These are phyloP conservation scores for Trichoderma gamsii DNA, from an alignment of 495 filamentous ascomycete species.

Conservation along the genomic window DNA sequence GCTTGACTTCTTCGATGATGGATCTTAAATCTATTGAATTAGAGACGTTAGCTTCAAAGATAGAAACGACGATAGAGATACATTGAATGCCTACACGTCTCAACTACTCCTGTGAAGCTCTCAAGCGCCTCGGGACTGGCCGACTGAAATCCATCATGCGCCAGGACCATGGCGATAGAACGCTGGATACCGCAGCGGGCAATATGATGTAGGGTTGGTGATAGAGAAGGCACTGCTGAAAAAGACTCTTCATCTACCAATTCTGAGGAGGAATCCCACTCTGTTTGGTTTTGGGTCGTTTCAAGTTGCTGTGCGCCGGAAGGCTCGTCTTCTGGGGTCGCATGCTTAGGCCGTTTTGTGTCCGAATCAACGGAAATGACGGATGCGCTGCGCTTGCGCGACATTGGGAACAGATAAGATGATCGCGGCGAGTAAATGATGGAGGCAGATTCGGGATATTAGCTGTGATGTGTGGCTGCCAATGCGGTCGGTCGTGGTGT, in stretches of 20 bases:
- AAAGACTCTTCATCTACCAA: not conserved
- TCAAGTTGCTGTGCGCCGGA: not conserved
- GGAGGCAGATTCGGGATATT: not conserved
- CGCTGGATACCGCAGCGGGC: constrained; percentile 35
- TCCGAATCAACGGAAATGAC: not conserved
- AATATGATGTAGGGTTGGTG: not conserved
- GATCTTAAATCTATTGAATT: constrained; percentile 29
- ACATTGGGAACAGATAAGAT: not conserved
- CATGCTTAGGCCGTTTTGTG: not conserved
- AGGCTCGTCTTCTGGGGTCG: not conserved
- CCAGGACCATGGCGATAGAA: constrained; percentile 33
- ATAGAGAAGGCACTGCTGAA: not conserved
- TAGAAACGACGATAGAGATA: constrained; percentile 18
- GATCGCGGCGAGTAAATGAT: not conserved
- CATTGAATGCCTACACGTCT: constrained; percentile 30
- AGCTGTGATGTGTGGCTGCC: too few species aligned
- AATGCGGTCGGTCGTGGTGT: too few species aligned
- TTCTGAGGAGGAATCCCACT: not conserved
- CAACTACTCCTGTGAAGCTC: constrained; percentile 32
- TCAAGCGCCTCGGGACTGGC: constrained; percentile 38
- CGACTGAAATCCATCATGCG: constrained; percentile 38
- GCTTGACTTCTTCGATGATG: constrained; percentile 29
- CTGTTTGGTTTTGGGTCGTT: not conserved
- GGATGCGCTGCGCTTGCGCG: not conserved
- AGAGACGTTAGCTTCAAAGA: not conserved